These are phyloP conservation scores for Monosporascus sp. DNA, from an alignment of 2,329 filamentous ascomycete genomes.

Conservation along the genomic window DNA sequence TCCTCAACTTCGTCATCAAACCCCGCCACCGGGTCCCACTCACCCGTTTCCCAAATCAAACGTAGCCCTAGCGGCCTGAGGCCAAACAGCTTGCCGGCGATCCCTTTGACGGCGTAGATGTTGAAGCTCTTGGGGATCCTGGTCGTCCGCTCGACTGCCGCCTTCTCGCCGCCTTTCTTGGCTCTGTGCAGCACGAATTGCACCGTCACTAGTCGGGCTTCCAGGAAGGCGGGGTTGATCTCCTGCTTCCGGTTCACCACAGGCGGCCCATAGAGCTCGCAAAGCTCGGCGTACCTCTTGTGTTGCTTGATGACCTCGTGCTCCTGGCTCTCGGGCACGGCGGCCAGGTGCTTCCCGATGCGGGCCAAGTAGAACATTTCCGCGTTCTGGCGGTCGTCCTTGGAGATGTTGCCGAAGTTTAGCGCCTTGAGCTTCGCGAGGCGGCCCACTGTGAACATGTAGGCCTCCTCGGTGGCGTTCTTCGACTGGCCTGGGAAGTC, in stretches of 20 bases:
- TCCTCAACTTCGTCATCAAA: conserved; percentile 54
- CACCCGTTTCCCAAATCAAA: conserved; percentile 83
- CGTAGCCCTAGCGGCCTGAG: conserved; percentile 58
- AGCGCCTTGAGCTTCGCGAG: conserved; percentile 62
- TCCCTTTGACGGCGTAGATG: conserved; percentile 74
- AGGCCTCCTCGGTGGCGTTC: conserved; percentile 65
- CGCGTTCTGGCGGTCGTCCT: conserved; percentile 74
- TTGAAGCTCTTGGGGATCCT: conserved; percentile 72
- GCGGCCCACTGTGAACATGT: conserved; percentile 81
- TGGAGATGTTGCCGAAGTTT: conserved; percentile 68
- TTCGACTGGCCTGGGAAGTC: conserved; percentile 22
- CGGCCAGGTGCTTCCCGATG: conserved; percentile 70
- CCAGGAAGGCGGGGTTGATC: conserved; percentile 74
- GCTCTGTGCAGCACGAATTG: conserved; percentile 36
- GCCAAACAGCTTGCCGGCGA: conserved; percentile 67
- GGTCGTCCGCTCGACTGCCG: conserved; percentile 25
- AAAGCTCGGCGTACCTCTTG: conserved; percentile 68
- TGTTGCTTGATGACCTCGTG: conserved; percentile 56
- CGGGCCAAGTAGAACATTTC: conserved; percentile 90
- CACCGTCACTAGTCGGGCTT: conserved; percentile 69
- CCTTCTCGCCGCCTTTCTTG: conserved; percentile 1
- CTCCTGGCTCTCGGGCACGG: conserved; percentile 48
- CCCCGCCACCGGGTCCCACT: conserved; percentile 74
- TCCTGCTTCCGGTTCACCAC: conserved; percentile 50
- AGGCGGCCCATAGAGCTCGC: conserved; percentile 69